Percentiles rank a stretch among this genome's conserved stretches.
Conservation (phyloP, 2,329 filamentous ascomycete genomes). For the Sarocladium oryzae region DNA sequence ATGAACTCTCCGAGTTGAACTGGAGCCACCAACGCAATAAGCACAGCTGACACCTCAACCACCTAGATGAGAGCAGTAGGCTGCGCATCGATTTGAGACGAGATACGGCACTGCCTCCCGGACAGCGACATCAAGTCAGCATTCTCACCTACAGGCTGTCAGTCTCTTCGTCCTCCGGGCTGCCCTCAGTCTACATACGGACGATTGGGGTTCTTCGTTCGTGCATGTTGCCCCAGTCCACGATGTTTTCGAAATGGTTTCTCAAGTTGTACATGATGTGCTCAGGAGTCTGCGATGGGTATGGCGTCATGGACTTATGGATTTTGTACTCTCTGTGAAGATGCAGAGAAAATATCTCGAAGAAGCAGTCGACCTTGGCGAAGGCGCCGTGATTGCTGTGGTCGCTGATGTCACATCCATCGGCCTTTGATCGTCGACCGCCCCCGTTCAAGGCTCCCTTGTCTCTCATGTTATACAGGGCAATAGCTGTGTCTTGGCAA, state of each 20-base stretch:
- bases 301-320: constrained; percentile 8
- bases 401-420: not conserved
- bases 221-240: constrained; percentile 16
- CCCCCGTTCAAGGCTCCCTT: not conserved
- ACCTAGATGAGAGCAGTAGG: constrained; percentile 16
- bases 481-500: constrained; percentile 16
- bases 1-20: not conserved
- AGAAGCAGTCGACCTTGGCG: constrained; percentile 17
- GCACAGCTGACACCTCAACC: constrained; percentile 10
- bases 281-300: constrained; percentile 16
- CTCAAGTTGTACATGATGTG: constrained; percentile 20
- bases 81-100: constrained; percentile 14
- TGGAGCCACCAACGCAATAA: constrained; percentile 14
- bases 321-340: constrained; percentile 18
- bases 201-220: constrained; percentile 15
- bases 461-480: constrained; percentile 14
- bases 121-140: constrained; percentile 17
- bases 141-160: constrained; percentile 17
- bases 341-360: constrained; percentile 20
- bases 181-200: constrained; percentile 15
- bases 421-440: not conserved
- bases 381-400: constrained; percentile 5
- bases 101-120: constrained; percentile 16
- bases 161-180: not conserved
- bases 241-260: constrained; percentile 21